Evolutionary conservation across 805 yeast species (phyloP), one percentile per base, ranked within the genome.

Genomic region (Myxozyma sirexii): DNA sequence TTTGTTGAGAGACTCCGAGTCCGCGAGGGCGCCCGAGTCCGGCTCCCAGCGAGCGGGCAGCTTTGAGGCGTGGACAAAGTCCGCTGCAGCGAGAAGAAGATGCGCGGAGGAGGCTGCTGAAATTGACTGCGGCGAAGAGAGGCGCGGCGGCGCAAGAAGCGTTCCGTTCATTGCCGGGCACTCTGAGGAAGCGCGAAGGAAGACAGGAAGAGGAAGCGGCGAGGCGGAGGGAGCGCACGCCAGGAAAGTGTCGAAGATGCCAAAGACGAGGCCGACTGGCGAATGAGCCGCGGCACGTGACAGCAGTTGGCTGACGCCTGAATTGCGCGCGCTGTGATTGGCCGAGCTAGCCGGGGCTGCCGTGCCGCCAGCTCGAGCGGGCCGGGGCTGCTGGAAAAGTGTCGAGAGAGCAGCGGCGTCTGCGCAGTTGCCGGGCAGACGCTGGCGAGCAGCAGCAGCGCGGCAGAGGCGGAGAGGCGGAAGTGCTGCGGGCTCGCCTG

Each of bases 251-350:
- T 6, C 19, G 37, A 17, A 37, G 39, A 17, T 12, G n/a, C 39
- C 55, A 39, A 19, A 24, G 57, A 17, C 39, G 19, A 43, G 50
- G 23, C 26, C 15, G 35, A 23, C 39, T 12, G 26, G 15, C 38
- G 24, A 39, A 21, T 39, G 51, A 57, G 57, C 57, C 54, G 54
- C 57, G 33, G 54, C 62, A 57, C 62, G 62, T 57, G 62, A 51
- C 31, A 2, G 3, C 4, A 29, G 4, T 8, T 15, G 17, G 29
- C 46, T 31, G 49, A 43, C 38, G 38, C 29, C 24, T 12, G n/a
- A 17, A 45, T 51, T 47, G 38, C 15, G 45, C 15, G 29, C 21
- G 19, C 50, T 35, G 45, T 45, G 53, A 59, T 59, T 59, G 63
- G 63, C 54, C 44, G 33, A 29, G 33, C 33, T 29, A 29, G 33